Evolutionary conservation across 805 yeast species (phyloP), one percentile per base, ranked within the genome.

Genomic region (Lipomyces spencermartinsiae): DNA sequence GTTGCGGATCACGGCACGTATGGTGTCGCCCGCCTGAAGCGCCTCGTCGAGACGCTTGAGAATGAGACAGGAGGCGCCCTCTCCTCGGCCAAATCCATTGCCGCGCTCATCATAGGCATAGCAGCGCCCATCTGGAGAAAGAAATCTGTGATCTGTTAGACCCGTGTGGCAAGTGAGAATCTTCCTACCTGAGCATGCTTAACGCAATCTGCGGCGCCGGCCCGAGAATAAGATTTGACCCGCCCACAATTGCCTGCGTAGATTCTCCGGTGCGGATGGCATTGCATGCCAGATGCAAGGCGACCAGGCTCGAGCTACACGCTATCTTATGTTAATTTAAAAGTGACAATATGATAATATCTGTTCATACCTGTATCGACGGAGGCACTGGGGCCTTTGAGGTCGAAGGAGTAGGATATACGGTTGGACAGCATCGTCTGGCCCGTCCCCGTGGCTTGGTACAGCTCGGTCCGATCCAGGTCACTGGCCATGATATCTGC

Each of bases 221-320:
- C 43, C 43, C 43, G 43, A 37, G 43, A 37, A 37, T 37, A 37
- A 37, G 43, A 37, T 37, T 37, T 37, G 43, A 37, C 43, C 43
- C 43, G 43, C 43, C 43, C 43, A 37, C 43, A 37, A 37, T 37
- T 37, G 43, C 43, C 43, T 37, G 43, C 10, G 43, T 37, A 37
- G 43, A 37, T 37, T 37, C 43, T 37, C 43, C 43, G 43, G 43
- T 37, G 43, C 43, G 43, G 43, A 37, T 37, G 43, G 43, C 43
- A 37, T 37, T 37, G 43, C 43, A 37, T 37, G 43, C 43, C 43
- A 37, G 10, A 37, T 37, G 43, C 43, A 37, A 37, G 43, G 43
- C 43, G 9, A 37, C 43, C 43, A 37, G 43, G 43, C 43, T 37
- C 9, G 43, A 37, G 43, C 43, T 37, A 37, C 43, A 37, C 9